These are phyloP conservation scores for Panicum miliaceum DNA, from an alignment of 176 grass and related monocot species.

Conservation along the genomic window DNA sequence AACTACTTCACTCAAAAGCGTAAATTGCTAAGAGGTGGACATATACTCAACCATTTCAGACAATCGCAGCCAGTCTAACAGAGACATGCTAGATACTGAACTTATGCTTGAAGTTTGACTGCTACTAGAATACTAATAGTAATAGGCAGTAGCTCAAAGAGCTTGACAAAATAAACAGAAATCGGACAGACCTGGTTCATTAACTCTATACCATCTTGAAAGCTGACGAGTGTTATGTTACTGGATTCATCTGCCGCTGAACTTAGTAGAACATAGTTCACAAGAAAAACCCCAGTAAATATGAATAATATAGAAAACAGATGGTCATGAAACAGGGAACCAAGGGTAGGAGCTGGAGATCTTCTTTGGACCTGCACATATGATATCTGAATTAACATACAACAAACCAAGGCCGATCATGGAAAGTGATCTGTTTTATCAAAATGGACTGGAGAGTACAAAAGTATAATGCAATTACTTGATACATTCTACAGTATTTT, in stretches of 20 bases:
- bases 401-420: neutral
- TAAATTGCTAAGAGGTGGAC: neutral
- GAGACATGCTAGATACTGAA: neutral
- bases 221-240: conserved; percentile 38
- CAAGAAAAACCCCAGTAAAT: conserved; percentile 84
- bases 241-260: conserved; percentile 71
- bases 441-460: neutral
- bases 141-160: neutral
- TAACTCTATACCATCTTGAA: conserved; percentile 70
- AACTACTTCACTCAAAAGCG: neutral
- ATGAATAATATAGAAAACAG: conserved; percentile 76
- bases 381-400: conserved; percentile 37
- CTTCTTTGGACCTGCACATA: conserved; percentile 71
- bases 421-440: neutral
- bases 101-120: neutral
- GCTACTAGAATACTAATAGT: neutral
- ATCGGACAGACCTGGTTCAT: conserved; percentile 70
- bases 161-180: conserved; percentile 1
- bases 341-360: conserved; percentile 33
- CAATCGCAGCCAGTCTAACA: neutral
- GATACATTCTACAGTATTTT: neutral
- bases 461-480: neutral
- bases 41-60: neutral
- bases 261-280: conserved; percentile 75
- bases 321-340: conserved; percentile 78